Evolutionary conservation across 2,329 filamentous ascomycete species (phyloP).

Genomic region (Bimuria novae-zelandiae): DNA sequence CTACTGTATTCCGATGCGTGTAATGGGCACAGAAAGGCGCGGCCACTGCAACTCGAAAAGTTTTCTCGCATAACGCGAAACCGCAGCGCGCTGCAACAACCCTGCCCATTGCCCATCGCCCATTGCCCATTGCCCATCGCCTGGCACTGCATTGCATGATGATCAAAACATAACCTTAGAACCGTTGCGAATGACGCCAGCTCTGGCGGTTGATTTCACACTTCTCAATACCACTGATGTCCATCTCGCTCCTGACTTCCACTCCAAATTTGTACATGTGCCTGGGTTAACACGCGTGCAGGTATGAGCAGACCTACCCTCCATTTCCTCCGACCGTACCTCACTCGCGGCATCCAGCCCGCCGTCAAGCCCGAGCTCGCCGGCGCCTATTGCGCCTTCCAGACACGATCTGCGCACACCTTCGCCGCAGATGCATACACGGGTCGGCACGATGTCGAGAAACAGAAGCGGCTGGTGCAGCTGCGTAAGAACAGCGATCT

Average conservation of each 20-base stretch:
- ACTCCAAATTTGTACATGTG: slow-evolving; percentile 21
- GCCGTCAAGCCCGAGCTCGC: slow-evolving; percentile 50
- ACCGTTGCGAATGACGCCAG: slow-evolving; percentile 71
- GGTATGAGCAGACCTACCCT: slow-evolving; percentile 56
- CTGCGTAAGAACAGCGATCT: slow-evolving; percentile 56
- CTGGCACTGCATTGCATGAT: slow-evolving; percentile 25
- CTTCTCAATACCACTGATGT: slow-evolving; percentile 43
- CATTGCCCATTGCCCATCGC: neutral
- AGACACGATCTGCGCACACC: slow-evolving; percentile 35
- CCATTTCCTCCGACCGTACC: slow-evolving; percentile 62
- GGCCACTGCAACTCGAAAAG: neutral
- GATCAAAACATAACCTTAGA: slow-evolving; percentile 51
- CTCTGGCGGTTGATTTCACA: slow-evolving; percentile 58
- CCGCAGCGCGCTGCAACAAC: neutral
- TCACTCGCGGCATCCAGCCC: slow-evolving; percentile 49
- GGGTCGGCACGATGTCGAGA: slow-evolving; percentile 49
- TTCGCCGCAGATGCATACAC: slow-evolving; percentile 27
- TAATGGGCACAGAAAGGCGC: neutral
- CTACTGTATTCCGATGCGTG: neutral
- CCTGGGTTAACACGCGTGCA: slow-evolving; percentile 41
- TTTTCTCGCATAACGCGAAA: slow-evolving; percentile 1
- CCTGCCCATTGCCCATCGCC: neutral
- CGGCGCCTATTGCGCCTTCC: slow-evolving; percentile 55
- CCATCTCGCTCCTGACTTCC: neutral
- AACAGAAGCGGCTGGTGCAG: slow-evolving; percentile 60